Conservation (phyloP, 768 basidiomycete species). For the Fomitopsis serialis region DNA sequence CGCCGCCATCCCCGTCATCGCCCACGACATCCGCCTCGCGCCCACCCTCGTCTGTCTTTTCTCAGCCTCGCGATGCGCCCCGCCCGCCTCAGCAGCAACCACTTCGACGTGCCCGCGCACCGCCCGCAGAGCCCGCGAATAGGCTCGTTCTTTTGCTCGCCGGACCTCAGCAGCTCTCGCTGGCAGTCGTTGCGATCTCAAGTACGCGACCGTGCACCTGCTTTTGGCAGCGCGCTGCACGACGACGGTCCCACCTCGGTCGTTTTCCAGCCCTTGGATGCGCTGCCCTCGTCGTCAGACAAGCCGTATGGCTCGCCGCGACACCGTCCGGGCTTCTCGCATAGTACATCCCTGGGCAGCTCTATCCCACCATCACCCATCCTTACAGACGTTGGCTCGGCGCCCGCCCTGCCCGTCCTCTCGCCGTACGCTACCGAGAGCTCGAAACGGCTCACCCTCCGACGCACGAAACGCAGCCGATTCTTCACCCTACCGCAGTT, state of each 20-base stretch:
- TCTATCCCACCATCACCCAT: conserved; percentile 4
- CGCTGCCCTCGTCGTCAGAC: neutral
- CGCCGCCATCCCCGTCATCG: neutral
- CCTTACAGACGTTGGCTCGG: conserved; percentile 4
- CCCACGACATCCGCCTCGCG: neutral
- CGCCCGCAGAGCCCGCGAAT: neutral
- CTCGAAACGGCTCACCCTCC: neutral
- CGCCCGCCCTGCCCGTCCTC: conserved; percentile 14
- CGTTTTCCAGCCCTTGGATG: neutral
- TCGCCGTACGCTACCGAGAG: conserved; percentile 12
- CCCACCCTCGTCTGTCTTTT: conserved; percentile 2
- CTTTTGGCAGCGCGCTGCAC: neutral
- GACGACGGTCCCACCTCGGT: neutral
- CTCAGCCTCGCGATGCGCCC: neutral
- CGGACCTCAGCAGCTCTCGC: neutral
- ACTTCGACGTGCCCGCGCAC: neutral
- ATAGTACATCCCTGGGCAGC: conserved; percentile 1
- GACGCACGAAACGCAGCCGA: neutral
- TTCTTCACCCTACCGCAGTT: neutral
- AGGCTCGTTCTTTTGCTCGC: neutral
- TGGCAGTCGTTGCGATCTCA: conserved; percentile 1
- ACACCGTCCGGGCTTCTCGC: conserved; percentile 10
- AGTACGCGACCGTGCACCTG: neutral
- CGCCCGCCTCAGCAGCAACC: neutral
- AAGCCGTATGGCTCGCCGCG: conserved; percentile 10